Percentiles rank a stretch among this genome's conserved stretches.
These are phyloP conservation scores for Solanum hybrid DNA, from an alignment of 305 asterid species.

Conservation along the genomic window DNA sequence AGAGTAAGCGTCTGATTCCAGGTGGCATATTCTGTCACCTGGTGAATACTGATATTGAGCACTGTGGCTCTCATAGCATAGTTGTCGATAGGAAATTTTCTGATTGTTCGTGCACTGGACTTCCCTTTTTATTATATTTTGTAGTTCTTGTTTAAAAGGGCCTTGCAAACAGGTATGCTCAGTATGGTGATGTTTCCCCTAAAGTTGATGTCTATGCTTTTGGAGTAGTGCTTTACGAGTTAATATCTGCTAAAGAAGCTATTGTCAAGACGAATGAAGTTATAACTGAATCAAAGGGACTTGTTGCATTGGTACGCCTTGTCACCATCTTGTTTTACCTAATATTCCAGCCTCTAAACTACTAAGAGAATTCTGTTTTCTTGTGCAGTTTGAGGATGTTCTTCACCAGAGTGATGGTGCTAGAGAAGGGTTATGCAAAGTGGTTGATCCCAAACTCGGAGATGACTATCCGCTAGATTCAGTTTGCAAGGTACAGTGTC, in stretches of 20 bases:
- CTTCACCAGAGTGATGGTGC: conserved; percentile 37
- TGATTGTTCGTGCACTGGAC: background rate
- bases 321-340: background rate
- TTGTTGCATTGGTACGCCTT: conserved; percentile 59
- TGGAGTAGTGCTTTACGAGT: conserved; percentile 72
- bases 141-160: background rate
- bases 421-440: conserved; percentile 31
- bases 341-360: background rate
- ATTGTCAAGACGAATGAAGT: conserved; percentile 56
- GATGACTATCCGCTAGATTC: conserved; percentile 55
- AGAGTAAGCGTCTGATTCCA: conserved; percentile 36
- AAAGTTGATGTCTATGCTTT: conserved; percentile 77
- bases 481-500: conserved; percentile 43
- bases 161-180: conserved; percentile 47
- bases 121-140: background rate
- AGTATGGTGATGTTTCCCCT: conserved; percentile 70
- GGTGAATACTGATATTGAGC: background rate
- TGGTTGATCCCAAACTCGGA: conserved; percentile 68
- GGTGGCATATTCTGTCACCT: background rate
- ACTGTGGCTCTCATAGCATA: background rate
- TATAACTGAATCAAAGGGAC: conserved; percentile 58
- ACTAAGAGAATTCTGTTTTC: background rate
- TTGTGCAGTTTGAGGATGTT: conserved; percentile 61
- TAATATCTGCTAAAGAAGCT: conserved; percentile 76
- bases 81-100: background rate